Evolutionary conservation across 345 rosid species (phyloP).

Genomic region (Gossypium sturtianum): DNA sequence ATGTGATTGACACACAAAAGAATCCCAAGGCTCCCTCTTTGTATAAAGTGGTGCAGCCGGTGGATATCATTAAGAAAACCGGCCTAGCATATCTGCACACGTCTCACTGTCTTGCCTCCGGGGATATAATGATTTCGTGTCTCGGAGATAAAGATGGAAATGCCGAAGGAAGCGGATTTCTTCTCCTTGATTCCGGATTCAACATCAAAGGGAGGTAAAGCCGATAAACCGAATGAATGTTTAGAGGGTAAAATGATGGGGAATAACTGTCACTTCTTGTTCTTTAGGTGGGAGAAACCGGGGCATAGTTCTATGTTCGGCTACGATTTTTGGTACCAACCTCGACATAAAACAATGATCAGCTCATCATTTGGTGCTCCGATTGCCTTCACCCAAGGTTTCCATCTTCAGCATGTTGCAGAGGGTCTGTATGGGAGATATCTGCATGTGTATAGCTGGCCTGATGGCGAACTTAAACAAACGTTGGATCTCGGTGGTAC

Average conservation of each 20-base stretch:
- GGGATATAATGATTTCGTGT: constrained; percentile 75
- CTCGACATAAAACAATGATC: constrained; percentile 88
- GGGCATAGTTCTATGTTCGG: constrained; percentile 74
- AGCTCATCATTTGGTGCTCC: constrained; percentile 98
- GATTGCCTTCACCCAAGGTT: constrained; percentile 70
- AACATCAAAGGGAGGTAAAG: constrained; percentile 70
- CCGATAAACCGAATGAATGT: neutral
- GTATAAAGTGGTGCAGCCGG: constrained; percentile 67
- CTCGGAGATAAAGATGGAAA: constrained; percentile 89
- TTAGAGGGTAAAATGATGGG: neutral
- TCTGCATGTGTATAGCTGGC: constrained; percentile 79
- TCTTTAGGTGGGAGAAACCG: constrained; percentile 77
- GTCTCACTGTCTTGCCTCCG: constrained; percentile 84
- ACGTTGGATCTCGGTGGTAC: constrained; percentile 74
- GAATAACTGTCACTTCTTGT: neutral
- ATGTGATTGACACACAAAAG: constrained; percentile 52
- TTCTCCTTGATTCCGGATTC: constrained; percentile 79
- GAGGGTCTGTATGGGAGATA: constrained; percentile 85
- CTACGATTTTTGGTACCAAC: constrained; percentile 94
- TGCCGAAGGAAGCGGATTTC: constrained; percentile 82
- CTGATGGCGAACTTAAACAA: constrained; percentile 80
- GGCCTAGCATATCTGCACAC: constrained; percentile 91
- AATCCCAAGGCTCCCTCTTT: constrained; percentile 71
- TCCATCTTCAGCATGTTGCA: constrained; percentile 62
- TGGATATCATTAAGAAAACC: constrained; percentile 57